Percentiles rank a stretch among this genome's conserved stretches.
phyloP scores from a whole-genome alignment of 1,139 yeast genomes.

The Geotrichum citri-aurantii region DNA sequence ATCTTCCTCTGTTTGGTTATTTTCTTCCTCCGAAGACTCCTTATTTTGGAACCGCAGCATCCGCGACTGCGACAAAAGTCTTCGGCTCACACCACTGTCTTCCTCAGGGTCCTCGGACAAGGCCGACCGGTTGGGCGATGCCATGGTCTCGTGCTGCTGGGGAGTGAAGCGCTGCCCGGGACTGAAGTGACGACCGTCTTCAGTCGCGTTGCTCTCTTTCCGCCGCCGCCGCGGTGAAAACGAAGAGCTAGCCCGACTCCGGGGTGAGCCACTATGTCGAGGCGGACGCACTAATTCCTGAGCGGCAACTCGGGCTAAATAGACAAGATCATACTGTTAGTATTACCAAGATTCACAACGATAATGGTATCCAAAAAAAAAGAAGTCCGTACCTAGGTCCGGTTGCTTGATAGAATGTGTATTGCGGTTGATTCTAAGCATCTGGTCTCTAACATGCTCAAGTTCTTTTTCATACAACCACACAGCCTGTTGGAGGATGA shows the following conservation, averaged over 20 bases:
- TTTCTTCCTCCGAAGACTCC: conserved; percentile 1
- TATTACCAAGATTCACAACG: not conserved
- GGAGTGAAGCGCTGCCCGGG: not conserved
- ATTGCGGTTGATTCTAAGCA: conserved; percentile 27
- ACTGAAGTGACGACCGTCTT: not conserved
- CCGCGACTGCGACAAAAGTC: conserved; percentile 21
- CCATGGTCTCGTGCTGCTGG: not conserved
- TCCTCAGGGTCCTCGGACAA: not conserved
- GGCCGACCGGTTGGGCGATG: not conserved
- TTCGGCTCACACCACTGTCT: conserved; percentile 9
- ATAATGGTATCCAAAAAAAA: not conserved
- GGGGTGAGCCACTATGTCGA: not conserved
- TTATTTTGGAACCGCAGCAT: conserved; percentile 6
- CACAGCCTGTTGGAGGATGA: conserved; percentile 43
- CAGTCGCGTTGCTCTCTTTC: not conserved
- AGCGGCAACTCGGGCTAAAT: not conserved
- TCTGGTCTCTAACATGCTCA: conserved; percentile 38
- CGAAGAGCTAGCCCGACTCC: conserved; percentile 14
- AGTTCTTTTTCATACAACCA: conserved; percentile 45
- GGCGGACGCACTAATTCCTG: not conserved
- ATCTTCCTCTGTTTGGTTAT: conserved; percentile 10
- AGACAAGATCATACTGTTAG: not conserved
- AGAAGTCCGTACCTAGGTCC: conserved; percentile 4
- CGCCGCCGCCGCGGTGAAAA: conserved; percentile 12
- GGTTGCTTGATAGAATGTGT: conserved; percentile 7